These are phyloP conservation scores for Diaporthe capsici DNA, from an alignment of 2,329 filamentous ascomycete species.

Conservation along the genomic window DNA sequence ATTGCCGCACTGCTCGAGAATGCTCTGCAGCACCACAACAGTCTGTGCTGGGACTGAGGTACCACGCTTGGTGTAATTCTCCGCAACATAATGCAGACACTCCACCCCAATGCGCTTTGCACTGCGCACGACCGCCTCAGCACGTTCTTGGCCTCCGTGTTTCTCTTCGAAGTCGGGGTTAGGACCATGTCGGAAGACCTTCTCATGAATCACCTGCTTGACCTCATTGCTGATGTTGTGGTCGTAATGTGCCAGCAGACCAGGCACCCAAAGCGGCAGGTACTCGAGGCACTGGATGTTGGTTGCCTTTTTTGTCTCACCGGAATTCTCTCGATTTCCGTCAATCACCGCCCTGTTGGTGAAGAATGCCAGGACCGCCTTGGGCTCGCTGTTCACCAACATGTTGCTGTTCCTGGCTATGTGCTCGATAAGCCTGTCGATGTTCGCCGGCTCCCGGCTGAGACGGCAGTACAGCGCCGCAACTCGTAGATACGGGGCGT, in stretches of 20 bases:
- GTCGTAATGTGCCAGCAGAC: constrained; percentile 64
- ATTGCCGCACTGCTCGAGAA: constrained; percentile 58
- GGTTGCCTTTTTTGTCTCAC: constrained; percentile 48
- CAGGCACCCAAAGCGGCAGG: constrained; percentile 65
- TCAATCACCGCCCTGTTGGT: constrained; percentile 50
- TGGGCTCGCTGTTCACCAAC: constrained; percentile 63
- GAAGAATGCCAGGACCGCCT: constrained; percentile 63
- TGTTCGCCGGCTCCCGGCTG: constrained; percentile 52
- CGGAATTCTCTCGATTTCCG: constrained; percentile 48
- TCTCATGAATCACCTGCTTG: constrained; percentile 59
- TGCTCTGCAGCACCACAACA: constrained; percentile 58
- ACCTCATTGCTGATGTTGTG: constrained; percentile 57
- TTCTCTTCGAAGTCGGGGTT: constrained; percentile 48
- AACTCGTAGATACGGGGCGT: constrained; percentile 71
- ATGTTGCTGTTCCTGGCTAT: constrained; percentile 59
- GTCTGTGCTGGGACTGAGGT: constrained; percentile 59
- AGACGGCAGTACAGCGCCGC: constrained; percentile 66
- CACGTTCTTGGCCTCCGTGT: constrained; percentile 50
- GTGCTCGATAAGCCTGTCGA: constrained; percentile 58
- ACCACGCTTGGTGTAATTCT: constrained; percentile 60
- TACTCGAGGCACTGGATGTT: constrained; percentile 50
- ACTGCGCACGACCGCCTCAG: constrained; percentile 52
- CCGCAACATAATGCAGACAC: constrained; percentile 62
- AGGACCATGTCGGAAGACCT: constrained; percentile 57
- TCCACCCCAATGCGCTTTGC: constrained; percentile 57